Conservation (phyloP, 2,329 filamentous ascomycete genomes). For the Pezizomycotina sp. region DNA sequence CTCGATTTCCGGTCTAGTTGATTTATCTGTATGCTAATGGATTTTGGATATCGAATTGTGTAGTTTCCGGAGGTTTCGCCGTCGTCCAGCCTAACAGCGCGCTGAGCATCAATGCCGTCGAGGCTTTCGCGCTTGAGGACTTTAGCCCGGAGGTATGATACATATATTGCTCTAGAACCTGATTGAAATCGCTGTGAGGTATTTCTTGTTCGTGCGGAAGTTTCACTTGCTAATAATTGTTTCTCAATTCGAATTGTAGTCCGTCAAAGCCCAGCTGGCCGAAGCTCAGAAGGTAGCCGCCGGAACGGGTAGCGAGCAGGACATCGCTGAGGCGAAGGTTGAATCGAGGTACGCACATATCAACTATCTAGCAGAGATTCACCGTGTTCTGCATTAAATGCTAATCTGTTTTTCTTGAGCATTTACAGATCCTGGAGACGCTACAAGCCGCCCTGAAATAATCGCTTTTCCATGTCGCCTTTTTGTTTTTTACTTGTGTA, state of each 20-base stretch:
- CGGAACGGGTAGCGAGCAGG: constrained; percentile 85
- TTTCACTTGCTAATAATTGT: constrained; percentile 1
- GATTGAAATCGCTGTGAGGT: constrained; percentile 5
- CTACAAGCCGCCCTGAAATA: constrained; percentile 70
- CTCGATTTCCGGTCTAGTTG: constrained; percentile 1
- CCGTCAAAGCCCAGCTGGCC: constrained; percentile 72
- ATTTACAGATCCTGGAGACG: constrained; percentile 59
- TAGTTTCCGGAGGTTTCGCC: constrained; percentile 93
- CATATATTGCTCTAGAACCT: constrained; percentile 6
- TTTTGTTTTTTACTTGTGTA: too few relatives aligned
- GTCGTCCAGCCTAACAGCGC: constrained; percentile 87
- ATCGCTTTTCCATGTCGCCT: too few relatives aligned
- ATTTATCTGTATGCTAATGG: not conserved
- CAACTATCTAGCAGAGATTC: not conserved
- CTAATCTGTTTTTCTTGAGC: constrained; percentile 1
- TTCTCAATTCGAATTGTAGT: constrained; percentile 30
- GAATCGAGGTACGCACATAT: constrained; percentile 69
- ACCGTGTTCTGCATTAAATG: not conserved
- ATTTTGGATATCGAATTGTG: constrained; percentile 7
- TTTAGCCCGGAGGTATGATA: constrained; percentile 67
- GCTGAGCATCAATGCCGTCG: constrained; percentile 95
- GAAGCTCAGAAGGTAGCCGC: constrained; percentile 91
- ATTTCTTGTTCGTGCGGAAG: not conserved
- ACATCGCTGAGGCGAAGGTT: constrained; percentile 97
- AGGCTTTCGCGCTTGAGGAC: constrained; percentile 86